Base-by-base conservation (phyloP, 192 early-diverging fungal species). In the Obelidium mucronatum region DNA sequence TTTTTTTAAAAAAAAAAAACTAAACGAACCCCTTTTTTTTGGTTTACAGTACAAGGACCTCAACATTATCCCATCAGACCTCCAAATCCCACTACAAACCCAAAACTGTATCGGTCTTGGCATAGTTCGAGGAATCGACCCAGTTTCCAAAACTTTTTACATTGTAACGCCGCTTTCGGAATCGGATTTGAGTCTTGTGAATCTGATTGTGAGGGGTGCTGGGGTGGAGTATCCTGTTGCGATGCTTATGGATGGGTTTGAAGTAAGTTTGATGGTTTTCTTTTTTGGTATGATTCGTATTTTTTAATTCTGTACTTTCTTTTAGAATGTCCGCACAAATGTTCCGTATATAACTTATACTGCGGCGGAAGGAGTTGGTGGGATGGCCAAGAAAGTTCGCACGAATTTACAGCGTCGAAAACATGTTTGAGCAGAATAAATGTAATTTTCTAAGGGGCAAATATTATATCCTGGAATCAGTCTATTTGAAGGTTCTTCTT, bases 91-190 rank as follows among this genome's bases (percentile, higher is more conserved):
- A 26, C 80, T 80, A 17, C 39, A 61, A 33, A 54, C 19, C 15
- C 80, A 78, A 56, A 42, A 82, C 55, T 82, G 81, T 72, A 64
- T 85, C 24, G 75, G 75, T 5, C 39, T 85, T 19, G 86, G 84
- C 13, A 35, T 88, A n/a, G 65, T 88, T 34, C 76, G 86, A 5
- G 63, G 73, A 22, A 79, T 88, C 44, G 84, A 88, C 51, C 55
- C 67, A 11, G 74, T 40, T 22, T 17, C 26, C 31, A 61, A 75
- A 53, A 31, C 66, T 24, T 83, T 85, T 51, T 80, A 85, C 54
- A 68, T 88, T 22, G 40, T 81, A 2, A 81, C 83, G 3, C 81
- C 83, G 19, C 55, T 82, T 22, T 74, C 79, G 2, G 28, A 26
- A 3, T 54, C 67, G 4, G 53, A 59, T 22, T 51, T 87, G 30